Evolutionary conservation across 108 stramenopile genomes (phyloP).

Genomic region (Nitzschia sp.): DNA sequence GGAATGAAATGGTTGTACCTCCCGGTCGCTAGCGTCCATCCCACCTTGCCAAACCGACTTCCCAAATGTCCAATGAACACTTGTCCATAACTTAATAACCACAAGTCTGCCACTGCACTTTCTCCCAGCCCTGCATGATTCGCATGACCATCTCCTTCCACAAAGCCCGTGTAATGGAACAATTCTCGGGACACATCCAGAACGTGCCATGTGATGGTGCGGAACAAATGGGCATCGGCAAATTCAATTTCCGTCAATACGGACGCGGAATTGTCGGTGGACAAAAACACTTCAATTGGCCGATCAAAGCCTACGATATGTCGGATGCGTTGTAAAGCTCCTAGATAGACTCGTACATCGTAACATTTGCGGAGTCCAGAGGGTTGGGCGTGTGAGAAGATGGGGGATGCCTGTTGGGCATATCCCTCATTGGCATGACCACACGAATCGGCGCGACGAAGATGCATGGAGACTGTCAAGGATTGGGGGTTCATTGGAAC

Average conservation of each 20-base stretch:
- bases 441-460: conserved; percentile 39
- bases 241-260: conserved; percentile 22
- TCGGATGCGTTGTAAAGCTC: conserved; percentile 13
- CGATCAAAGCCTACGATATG: background rate
- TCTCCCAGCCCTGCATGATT: conserved; percentile 23
- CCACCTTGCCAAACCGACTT: conserved; percentile 37
- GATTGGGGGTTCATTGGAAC: background rate
- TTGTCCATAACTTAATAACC: conserved; percentile 35
- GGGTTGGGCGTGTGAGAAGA: conserved; percentile 20
- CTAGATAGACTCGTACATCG: conserved; percentile 16
- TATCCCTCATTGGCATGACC: conserved; percentile 6
- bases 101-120: conserved; percentile 31
- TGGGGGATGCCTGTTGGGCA: conserved; percentile 3
- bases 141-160: conserved; percentile 15
- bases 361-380: conserved; percentile 17
- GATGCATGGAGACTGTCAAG: conserved; percentile 24
- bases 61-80: conserved; percentile 40
- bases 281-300: conserved; percentile 26
- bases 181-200: conserved; percentile 14
- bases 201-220: conserved; percentile 23
- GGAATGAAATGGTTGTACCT: conserved; percentile 17
- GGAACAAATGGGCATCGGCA: background rate
- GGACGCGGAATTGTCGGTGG: conserved; percentile 20
- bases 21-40: conserved; percentile 28
- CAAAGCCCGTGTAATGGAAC: conserved; percentile 10